Conservation (phyloP, 495 filamentous ascomycete species). For the Annulohypoxylon moriforme region DNA sequence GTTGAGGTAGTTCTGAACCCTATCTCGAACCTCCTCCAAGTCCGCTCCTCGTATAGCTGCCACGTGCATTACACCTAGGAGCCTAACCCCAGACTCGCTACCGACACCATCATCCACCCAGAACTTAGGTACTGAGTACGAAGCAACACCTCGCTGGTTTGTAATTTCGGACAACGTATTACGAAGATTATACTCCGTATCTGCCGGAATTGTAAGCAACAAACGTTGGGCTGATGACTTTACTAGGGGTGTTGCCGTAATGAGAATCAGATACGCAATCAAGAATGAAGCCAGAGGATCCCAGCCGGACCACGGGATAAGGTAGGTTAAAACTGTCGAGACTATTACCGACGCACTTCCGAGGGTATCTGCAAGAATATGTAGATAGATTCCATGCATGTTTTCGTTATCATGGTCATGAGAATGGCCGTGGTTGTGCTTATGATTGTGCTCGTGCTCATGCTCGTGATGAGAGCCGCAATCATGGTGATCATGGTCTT, state of each 20-base stretch:
- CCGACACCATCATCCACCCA: constrained; percentile 84
- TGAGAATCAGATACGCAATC: constrained; percentile 92
- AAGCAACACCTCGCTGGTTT: constrained; percentile 82
- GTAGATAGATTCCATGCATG: constrained; percentile 98
- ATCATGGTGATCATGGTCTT: constrained; percentile 54
- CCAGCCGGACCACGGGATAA: constrained; percentile 90
- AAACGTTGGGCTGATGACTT: constrained; percentile 82
- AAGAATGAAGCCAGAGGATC: constrained; percentile 94
- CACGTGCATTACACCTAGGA: constrained; percentile 86
- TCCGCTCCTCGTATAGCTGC: constrained; percentile 75
- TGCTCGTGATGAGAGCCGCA: constrained; percentile 57
- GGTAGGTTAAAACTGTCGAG: constrained; percentile 87
- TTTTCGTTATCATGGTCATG: constrained; percentile 89
- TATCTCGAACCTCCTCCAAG: constrained; percentile 78
- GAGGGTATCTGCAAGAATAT: constrained; percentile 94
- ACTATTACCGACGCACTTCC: constrained; percentile 95
- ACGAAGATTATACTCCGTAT: constrained; percentile 88
- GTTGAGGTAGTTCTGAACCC: constrained; percentile 68
- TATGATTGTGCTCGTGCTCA: constrained; percentile 54
- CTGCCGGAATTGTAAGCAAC: constrained; percentile 83
- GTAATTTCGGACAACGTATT: constrained; percentile 86
- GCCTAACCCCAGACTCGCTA: constrained; percentile 59
- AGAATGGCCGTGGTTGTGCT: constrained; percentile 51
- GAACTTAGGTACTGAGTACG: constrained; percentile 90
- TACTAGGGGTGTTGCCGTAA: constrained; percentile 88